These are phyloP conservation scores for Lasiodiplodia sp. DNA, from an alignment of 2,329 filamentous ascomycete species.

Conservation along the genomic window DNA sequence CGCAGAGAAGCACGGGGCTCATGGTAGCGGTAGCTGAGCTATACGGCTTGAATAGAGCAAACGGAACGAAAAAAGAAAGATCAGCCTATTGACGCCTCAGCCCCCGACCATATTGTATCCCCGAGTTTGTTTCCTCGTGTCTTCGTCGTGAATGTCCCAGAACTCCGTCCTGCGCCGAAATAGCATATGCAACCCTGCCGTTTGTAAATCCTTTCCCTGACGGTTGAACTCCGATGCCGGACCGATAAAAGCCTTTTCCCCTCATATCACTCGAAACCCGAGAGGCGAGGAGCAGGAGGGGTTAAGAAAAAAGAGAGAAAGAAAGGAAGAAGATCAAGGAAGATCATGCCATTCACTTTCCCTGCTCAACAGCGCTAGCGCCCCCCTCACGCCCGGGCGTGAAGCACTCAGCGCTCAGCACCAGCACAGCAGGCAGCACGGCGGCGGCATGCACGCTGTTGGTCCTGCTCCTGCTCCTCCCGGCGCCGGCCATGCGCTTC, in stretches of 20 bases:
- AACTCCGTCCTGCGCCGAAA: background rate
- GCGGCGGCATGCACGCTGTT: constrained; percentile 45
- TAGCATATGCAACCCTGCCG: background rate
- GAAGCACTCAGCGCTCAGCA: constrained; percentile 46
- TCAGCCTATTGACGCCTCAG: background rate
- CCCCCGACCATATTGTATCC: background rate
- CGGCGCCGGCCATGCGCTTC: too few species aligned
- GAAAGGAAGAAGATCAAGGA: background rate
- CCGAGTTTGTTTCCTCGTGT: background rate
- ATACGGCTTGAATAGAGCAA: background rate
- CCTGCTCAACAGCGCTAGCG: background rate
- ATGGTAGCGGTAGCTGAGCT: background rate
- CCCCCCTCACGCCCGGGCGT: constrained; percentile 35
- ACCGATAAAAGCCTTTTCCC: background rate
- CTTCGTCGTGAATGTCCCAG: background rate
- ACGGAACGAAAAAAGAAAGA: background rate
- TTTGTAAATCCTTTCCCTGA: background rate
- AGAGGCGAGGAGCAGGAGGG: background rate
- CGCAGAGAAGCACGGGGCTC: background rate
- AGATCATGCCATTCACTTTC: background rate
- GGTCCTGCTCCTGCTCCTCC: constrained; percentile 19
- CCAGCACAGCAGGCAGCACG: constrained; percentile 44
- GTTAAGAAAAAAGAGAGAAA: background rate
- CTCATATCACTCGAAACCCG: background rate
- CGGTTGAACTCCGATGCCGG: background rate